These are phyloP conservation scores for Tetrahymena malaccensis DNA, from an alignment of 73 alveolate species.

Conservation along the genomic window DNA sequence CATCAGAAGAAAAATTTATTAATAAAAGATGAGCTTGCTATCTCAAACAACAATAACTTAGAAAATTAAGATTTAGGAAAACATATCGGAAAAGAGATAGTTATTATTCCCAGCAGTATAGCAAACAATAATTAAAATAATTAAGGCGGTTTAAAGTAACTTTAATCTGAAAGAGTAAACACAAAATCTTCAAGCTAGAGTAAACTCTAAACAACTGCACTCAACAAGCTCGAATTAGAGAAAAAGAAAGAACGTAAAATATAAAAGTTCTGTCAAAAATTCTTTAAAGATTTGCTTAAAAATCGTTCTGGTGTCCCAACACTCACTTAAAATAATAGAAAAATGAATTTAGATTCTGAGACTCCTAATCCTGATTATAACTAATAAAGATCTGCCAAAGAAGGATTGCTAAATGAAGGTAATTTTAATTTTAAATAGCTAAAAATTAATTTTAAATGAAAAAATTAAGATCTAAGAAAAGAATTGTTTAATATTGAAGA, in stretches of 20 bases:
- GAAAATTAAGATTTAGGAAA: neutral
- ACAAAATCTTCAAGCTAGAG: neutral
- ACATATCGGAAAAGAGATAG: neutral
- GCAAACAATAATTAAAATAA: neutral
- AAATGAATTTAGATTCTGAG: neutral
- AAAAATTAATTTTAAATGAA: neutral
- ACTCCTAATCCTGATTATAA: neutral
- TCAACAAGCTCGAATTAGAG: neutral
- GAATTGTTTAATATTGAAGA: neutral
- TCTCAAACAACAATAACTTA: neutral
- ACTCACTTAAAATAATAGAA: neutral
- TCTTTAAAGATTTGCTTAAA: neutral
- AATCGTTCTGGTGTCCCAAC: neutral
- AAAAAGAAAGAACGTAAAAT: neutral
- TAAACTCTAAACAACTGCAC: neutral
- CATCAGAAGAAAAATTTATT: neutral
- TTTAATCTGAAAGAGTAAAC: neutral
- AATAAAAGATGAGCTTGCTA: neutral
- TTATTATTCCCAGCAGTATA: neutral
- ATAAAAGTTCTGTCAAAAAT: neutral
- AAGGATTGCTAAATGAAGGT: neutral
- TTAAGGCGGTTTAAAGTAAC: neutral
- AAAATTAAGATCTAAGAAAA: neutral
- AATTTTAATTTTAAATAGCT: neutral
- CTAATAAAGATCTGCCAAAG: neutral